Base-by-base conservation (phyloP, 1,284 basidiomycete species). In the Trichosporon inkin region DNA sequence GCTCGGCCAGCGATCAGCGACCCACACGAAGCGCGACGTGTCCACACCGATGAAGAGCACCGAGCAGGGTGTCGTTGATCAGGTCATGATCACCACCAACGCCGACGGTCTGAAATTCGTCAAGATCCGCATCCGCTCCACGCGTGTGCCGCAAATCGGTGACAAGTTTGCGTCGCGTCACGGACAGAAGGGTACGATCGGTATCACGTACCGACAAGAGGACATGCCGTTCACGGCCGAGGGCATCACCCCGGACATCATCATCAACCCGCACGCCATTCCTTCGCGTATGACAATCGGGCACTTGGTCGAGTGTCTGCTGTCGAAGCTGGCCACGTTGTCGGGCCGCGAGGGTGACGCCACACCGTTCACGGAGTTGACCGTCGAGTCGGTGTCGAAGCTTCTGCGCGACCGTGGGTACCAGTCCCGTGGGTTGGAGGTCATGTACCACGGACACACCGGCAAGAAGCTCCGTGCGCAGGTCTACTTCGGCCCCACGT, bases 271-370 rank as follows among this genome's bases (percentile, higher is more conserved):
- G 35, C 95, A 99, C 79, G 96, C 95, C 72, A 98, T 99, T 80
- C 95, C 95, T 6, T 98, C 95, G 62, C 95, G 96, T 81, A 99
- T 99, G 95, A 99, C 95, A 14, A 99, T 99, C 73, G 95, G 95
- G 14, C 96, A 99, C 80, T 87, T 99, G 84, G 94, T 99, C 74
- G 95, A 99, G 79, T 97, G 94, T 86, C 81, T 99, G 53, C 81
- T 99, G 51, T 93, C 90, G 35, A 99, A 99, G 78, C 88, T 99
- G 1, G 92, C 95, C 1, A 97, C 96, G 1, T 84, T 99, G 62
- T 90, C 92, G 56, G 95, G 96, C 41, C 89, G 92, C 64, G 95
- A 98, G 78, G 95, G 95, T 67, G 95, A 99, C 73, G 95, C 95
- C 13, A 99, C 96, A 38, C 95, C 95, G 0, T 99, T 99, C 80